phyloP scores from a whole-genome alignment of 164 flowering plant species.

The Saururus chinensis region DNA sequence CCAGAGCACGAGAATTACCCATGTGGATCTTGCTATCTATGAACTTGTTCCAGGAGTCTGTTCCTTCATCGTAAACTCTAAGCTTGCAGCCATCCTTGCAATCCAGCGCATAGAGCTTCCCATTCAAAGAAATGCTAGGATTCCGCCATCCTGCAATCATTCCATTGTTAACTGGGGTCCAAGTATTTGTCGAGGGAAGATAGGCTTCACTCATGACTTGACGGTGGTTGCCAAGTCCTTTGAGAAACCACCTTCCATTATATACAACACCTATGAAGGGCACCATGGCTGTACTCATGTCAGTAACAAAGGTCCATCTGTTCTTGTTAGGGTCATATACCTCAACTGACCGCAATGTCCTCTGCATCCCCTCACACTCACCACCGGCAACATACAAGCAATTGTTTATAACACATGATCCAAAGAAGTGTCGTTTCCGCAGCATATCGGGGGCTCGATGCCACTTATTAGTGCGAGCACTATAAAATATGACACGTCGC shows the following conservation, averaged over 20 bases:
- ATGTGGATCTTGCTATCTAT: slow-evolving; percentile 78
- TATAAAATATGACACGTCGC: slow-evolving; percentile 77
- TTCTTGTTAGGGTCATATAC: slow-evolving; percentile 73
- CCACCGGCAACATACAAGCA: slow-evolving; percentile 93
- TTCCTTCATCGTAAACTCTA: slow-evolving; percentile 13
- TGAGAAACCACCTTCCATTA: slow-evolving; percentile 72
- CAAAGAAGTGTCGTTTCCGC: slow-evolving; percentile 77
- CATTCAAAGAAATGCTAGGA: slow-evolving; percentile 69
- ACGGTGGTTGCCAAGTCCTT: slow-evolving; percentile 68
- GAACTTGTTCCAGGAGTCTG: slow-evolving; percentile 66
- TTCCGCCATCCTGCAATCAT: slow-evolving; percentile 88
- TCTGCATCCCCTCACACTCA: slow-evolving; percentile 78
- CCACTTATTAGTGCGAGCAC: slow-evolving; percentile 87
- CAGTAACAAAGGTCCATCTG: slow-evolving; percentile 63
- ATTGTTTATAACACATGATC: slow-evolving; percentile 81
- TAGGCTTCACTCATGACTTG: slow-evolving; percentile 91
- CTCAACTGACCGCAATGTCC: slow-evolving; percentile 84
- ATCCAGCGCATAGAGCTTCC: slow-evolving; percentile 66
- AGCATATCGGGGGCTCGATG: slow-evolving; percentile 89
- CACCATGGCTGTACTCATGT: slow-evolving; percentile 90
- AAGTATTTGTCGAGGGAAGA: slow-evolving; percentile 50
- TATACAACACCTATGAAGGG: slow-evolving; percentile 88
- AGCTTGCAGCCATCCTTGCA: slow-evolving; percentile 90
- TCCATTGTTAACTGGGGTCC: slow-evolving; percentile 59
- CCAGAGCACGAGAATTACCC: slow-evolving; percentile 70